Base-by-base conservation (phyloP, 768 basidiomycete genomes). In the Mycena latifolia region DNA sequence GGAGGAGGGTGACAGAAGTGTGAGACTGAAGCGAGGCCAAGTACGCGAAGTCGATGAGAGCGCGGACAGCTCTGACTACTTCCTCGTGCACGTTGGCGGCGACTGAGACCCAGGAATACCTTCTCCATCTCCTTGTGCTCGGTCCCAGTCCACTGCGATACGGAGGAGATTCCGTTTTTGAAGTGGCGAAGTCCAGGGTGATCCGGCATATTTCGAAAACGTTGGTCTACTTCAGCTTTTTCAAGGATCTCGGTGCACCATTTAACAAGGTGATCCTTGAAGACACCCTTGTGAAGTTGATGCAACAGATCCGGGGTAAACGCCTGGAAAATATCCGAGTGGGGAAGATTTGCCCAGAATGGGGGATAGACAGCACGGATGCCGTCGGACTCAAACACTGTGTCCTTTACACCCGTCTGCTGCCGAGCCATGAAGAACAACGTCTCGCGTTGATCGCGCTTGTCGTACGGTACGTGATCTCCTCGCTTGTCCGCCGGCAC, bases 31-130 rank as follows among this genome's bases (percentile, higher is more conserved):
- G 63, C 22, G 72, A 72, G 2, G 77, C 66, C 29, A 67, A 71
- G 47, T 71, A 74, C 2, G 73, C 75, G 61, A 79, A 78, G 58
- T 78, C 76, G 1, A 79, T 24, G 12, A 76, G 10, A 3, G 73
- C 71, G 2, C 35, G 61, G 12, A 60, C 67, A 5, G 58, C 71
- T 6, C 27, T 22, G 2, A 73, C 31, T 28, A 74, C 70, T 3
- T 25, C 47, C 5, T 31, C 31, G 52, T 53, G 37, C 28, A 55
- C 58, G 12, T 71, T 74, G 5, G 43, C 43, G 22, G 73, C 71
- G 6, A 80, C 47, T 17, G n/a, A 76, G 33, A 0, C 73, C 69
- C 17, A 74, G n/a, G 59, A 80, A 76, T 2, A 76, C 71, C 31
- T 67, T 55, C 63, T 77, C 64, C 69, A 78, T 70, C 33, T 41